These are phyloP conservation scores for Stromatinia cepivora DNA, from an alignment of 2,329 filamentous ascomycete species.

Conservation along the genomic window DNA sequence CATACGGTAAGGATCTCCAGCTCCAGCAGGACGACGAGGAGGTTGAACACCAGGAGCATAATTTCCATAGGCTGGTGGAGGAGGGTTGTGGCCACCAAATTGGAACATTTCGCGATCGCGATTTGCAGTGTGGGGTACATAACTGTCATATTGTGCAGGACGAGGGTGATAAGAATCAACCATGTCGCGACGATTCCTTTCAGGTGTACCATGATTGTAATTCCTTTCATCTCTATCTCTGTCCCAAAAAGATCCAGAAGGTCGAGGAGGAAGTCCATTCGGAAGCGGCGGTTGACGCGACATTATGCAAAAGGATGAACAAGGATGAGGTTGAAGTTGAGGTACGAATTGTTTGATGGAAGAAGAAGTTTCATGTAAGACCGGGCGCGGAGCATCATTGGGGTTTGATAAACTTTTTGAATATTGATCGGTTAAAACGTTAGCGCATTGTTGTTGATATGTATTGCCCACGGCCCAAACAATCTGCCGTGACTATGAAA, in stretches of 20 bases:
- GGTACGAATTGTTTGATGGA: neutral
- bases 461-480: no score
- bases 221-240: slow-evolving; percentile 10
- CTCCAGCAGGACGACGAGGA: slow-evolving; percentile 24
- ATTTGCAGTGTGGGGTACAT: slow-evolving; percentile 21
- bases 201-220: slow-evolving; percentile 8
- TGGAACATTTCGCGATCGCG: slow-evolving; percentile 31
- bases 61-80: slow-evolving; percentile 19
- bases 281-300: slow-evolving; percentile 38
- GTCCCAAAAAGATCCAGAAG: neutral
- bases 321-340: neutral
- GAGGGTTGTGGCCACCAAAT: slow-evolving; percentile 30
- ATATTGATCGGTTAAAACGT: neutral
- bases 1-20: slow-evolving; percentile 8
- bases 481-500: neutral
- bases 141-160: slow-evolving; percentile 13
- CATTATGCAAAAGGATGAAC: slow-evolving; percentile 26
- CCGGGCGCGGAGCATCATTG: neutral
- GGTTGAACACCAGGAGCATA: slow-evolving; percentile 27
- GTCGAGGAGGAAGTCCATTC: slow-evolving; percentile 34
- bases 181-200: neutral
- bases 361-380: neutral
- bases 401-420: neutral
- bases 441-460: neutral
- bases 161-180: slow-evolving; percentile 33